A percentile compares a stretch with the other conserved stretches of the same genome.
Evolutionary conservation across 345 rosid species (phyloP).

Genomic region (Aurinia saxatilis): DNA sequence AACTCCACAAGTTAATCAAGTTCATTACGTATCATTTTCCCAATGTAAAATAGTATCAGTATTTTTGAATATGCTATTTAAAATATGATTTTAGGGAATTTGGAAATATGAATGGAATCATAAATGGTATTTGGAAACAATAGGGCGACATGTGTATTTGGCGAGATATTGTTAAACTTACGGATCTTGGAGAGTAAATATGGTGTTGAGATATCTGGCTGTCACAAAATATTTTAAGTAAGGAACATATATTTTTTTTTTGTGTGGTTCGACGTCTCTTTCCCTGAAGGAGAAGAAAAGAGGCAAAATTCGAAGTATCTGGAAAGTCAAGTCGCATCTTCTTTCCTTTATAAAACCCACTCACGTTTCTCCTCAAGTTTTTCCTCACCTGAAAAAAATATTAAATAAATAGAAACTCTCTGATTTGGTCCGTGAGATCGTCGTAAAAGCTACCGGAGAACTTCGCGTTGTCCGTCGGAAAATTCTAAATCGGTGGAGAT

Average conservation of each 20-base stretch:
- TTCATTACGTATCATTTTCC: too few relatives aligned
- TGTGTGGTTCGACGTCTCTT: neutral
- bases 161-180: neutral
- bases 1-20: too few relatives aligned
- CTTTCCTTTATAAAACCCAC: constrained; percentile 2
- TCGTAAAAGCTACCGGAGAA: constrained; percentile 1
- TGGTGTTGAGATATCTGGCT: neutral
- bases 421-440: neutral
- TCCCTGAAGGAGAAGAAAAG: neutral
- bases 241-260: neutral
- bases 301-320: constrained; percentile 24
- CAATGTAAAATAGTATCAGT: too few relatives aligned
- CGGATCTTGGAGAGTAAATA: neutral
- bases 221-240: neutral
- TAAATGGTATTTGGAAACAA: neutral
- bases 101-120: too few relatives aligned
- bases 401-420: neutral
- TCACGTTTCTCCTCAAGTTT: neutral
- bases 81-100: too few relatives aligned
- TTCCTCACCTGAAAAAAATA: neutral
- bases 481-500: constrained; percentile 26
- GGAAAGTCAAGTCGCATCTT: constrained; percentile 11
- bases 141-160: neutral
- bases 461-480: constrained; percentile 1
- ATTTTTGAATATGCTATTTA: too few relatives aligned